A percentile compares a stretch with the other conserved stretches of the same genome.
phyloP scores from a whole-genome alignment of 257 asterid genomes.

The Gentiana straminea region DNA sequence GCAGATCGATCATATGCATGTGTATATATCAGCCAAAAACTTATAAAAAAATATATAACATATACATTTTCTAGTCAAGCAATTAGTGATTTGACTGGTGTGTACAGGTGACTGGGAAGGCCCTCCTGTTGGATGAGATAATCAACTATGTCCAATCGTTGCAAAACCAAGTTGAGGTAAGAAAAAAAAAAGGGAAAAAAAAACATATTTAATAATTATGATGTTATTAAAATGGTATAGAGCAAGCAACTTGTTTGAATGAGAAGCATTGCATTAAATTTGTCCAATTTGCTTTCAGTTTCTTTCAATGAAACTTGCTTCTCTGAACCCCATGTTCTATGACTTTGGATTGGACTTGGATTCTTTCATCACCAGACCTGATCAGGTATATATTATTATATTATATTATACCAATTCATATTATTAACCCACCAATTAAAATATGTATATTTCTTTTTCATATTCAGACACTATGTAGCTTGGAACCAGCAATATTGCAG shows the following conservation, averaged over 20 bases:
- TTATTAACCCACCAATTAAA: too few relatives aligned
- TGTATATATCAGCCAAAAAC: too few relatives aligned
- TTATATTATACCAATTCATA: neutral
- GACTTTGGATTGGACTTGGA: conserved; percentile 74
- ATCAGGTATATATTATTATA: conserved; percentile 32
- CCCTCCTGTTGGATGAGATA: conserved; percentile 91
- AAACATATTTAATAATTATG: too few relatives aligned
- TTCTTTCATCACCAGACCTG: conserved; percentile 41
- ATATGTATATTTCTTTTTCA: neutral
- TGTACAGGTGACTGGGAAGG: conserved; percentile 81
- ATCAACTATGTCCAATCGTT: conserved; percentile 84
- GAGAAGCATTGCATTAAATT: too few relatives aligned
- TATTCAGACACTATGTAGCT: conserved; percentile 33
- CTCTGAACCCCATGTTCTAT: conserved; percentile 50
- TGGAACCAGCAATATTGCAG: conserved; percentile 31
- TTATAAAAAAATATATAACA: neutral
- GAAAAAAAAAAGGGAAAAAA: too few relatives aligned
- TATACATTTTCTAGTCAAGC: conserved; percentile 12
- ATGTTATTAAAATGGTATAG: too few relatives aligned
- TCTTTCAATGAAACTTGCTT: conserved; percentile 86
- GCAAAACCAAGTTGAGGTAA: conserved; percentile 87
- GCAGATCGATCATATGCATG: too few relatives aligned
- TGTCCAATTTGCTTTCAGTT: conserved; percentile 32
- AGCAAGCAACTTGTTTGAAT: too few relatives aligned
- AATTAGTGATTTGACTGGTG: conserved; percentile 31